Conservation (phyloP, 192 early-diverging fungal genomes). For the Coemansia sp. region DNA sequence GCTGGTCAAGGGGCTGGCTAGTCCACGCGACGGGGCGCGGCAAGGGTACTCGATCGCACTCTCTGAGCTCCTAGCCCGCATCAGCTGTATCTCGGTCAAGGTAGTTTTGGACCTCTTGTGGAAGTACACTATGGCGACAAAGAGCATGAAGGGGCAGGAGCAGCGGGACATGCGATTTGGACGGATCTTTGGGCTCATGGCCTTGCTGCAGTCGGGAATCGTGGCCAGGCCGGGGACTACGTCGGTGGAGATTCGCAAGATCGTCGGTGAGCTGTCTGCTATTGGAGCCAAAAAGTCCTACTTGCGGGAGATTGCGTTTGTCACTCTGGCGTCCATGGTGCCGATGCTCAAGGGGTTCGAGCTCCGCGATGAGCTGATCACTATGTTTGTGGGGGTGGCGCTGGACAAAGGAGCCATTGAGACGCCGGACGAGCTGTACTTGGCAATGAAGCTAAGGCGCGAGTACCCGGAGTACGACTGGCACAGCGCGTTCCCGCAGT, state of each 20-base stretch:
- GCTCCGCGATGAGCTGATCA: constrained; percentile 28
- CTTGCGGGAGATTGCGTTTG: constrained; percentile 73
- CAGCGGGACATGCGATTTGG: constrained; percentile 87
- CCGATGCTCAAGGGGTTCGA: constrained; percentile 23
- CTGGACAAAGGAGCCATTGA: constrained; percentile 45
- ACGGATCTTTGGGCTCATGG: constrained; percentile 85
- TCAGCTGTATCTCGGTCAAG: constrained; percentile 54
- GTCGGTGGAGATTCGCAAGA: constrained; percentile 65
- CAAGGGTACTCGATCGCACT: constrained; percentile 96
- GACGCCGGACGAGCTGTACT: constrained; percentile 52
- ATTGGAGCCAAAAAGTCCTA: constrained; percentile 76
- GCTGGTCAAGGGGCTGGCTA: constrained; percentile 83
- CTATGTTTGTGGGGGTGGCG: constrained; percentile 41
- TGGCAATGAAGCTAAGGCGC: constrained; percentile 39
- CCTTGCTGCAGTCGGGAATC: constrained; percentile 77
- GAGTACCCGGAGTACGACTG: constrained; percentile 44
- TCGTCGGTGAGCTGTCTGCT: constrained; percentile 66
- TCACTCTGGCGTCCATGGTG: constrained; percentile 59
- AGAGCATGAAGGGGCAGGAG: constrained; percentile 82
- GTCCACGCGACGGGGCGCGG: constrained; percentile 81
- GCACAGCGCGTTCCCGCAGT: constrained; percentile 38
- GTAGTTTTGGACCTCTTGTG: constrained; percentile 70
- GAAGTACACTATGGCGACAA: constrained; percentile 57
- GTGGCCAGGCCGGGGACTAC: constrained; percentile 63
- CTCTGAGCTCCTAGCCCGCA: constrained; percentile 67